phyloP scores from a whole-genome alignment of 2,329 filamentous ascomycete genomes.

The Xylaria sp. region DNA sequence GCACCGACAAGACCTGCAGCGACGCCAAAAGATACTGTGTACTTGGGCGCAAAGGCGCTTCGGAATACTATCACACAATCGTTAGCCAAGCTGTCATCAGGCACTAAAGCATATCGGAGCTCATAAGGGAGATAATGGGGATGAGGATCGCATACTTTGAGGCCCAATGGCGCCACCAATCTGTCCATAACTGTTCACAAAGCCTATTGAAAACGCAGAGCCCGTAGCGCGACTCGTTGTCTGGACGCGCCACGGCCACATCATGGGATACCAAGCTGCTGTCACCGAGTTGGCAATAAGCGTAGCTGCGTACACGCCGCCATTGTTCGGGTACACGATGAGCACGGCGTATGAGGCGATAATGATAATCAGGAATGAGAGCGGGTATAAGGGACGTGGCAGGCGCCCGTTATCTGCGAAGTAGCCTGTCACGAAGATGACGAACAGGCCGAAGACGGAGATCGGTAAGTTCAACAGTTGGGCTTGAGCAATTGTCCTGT shows the following conservation, averaged over 20 bases:
- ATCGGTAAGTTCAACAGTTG: slow-evolving; percentile 58
- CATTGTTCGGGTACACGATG: slow-evolving; percentile 51
- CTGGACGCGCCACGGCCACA: slow-evolving; percentile 60
- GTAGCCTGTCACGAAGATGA: slow-evolving; percentile 50
- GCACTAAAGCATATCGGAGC: too few relatives aligned
- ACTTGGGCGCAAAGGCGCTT: slow-evolving; percentile 52
- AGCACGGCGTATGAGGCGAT: slow-evolving; percentile 53
- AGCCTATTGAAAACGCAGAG: slow-evolving; percentile 56
- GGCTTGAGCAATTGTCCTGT: slow-evolving; percentile 50
- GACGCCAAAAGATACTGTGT: slow-evolving; percentile 49
- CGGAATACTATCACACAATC: slow-evolving; percentile 44
- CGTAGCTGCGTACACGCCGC: slow-evolving; percentile 54
- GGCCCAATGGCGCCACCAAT: slow-evolving; percentile 55
- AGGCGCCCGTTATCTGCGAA: slow-evolving; percentile 50
- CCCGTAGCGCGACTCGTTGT: slow-evolving; percentile 53
- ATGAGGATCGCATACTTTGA: slow-evolving; percentile 39
- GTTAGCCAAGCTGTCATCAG: slow-evolving; percentile 4
- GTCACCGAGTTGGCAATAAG: slow-evolving; percentile 51
- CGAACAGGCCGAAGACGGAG: slow-evolving; percentile 47
- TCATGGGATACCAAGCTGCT: slow-evolving; percentile 53
- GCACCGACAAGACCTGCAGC: slow-evolving; percentile 52
- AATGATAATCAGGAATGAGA: slow-evolving; percentile 50
- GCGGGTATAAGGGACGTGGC: slow-evolving; percentile 51
- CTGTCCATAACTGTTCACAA: slow-evolving; percentile 57
- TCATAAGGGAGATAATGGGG: too few relatives aligned